These are phyloP conservation scores for Naganishia liquefaciens DNA, from an alignment of 1,284 basidiomycete genomes.

Conservation along the genomic window DNA sequence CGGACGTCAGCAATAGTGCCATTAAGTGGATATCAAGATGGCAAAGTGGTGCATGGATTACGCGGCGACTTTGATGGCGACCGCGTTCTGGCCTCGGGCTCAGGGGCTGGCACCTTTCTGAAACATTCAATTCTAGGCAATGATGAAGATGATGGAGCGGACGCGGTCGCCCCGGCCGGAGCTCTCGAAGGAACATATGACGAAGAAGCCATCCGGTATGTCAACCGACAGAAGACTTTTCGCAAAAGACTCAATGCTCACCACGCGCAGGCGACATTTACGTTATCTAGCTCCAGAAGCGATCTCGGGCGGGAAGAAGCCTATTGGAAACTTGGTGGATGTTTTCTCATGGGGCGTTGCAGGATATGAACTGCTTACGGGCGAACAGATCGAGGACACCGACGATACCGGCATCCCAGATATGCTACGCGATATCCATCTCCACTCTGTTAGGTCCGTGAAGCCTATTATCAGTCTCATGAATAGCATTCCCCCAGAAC, in stretches of 20 bases:
- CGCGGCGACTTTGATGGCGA: constrained; percentile 25
- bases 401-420: constrained; percentile 33
- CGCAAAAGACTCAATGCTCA: constrained; percentile 26
- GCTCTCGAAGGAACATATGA: constrained; percentile 27
- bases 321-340: constrained; percentile 39
- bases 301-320: constrained; percentile 32
- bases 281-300: constrained; percentile 47
- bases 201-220: constrained; percentile 34
- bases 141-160: constrained; percentile 6
- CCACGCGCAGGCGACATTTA: constrained; percentile 39
- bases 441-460: constrained; percentile 36
- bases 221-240: background rate
- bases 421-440: constrained; percentile 37
- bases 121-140: background rate
- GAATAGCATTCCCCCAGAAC: constrained; percentile 37
- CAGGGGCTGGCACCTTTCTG: background rate
- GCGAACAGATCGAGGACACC: constrained; percentile 41
- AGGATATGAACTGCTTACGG: constrained; percentile 46
- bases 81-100: constrained; percentile 20
- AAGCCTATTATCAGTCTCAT: constrained; percentile 25
- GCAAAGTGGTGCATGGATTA: constrained; percentile 9
- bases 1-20: constrained; percentile 24
- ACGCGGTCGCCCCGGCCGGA: background rate
- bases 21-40: constrained; percentile 21
- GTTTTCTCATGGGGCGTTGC: constrained; percentile 48